phyloP scores from a whole-genome alignment of 1,284 basidiomycete genomes.

The Melampsora americana region DNA sequence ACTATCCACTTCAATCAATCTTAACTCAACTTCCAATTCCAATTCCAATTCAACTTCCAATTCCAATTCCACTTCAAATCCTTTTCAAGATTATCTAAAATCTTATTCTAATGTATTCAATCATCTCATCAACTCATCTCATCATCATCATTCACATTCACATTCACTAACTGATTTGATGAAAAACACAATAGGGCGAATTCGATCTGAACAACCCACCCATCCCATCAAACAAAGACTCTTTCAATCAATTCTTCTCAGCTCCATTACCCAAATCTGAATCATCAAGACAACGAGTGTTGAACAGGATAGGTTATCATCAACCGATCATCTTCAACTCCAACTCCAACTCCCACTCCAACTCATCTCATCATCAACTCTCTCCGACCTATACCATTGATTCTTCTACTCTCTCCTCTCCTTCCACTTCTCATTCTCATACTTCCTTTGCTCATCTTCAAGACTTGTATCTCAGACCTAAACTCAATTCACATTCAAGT shows the following conservation, averaged over 20 bases:
- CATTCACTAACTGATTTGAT: too few species aligned
- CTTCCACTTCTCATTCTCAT: neutral
- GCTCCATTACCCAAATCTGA: slow-evolving; percentile 48
- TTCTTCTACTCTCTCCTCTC: neutral
- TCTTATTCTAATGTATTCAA: too few species aligned
- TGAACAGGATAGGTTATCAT: slow-evolving; percentile 49
- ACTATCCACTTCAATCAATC: too few species aligned
- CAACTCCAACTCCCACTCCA: neutral
- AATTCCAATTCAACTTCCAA: too few species aligned
- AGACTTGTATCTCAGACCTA: neutral
- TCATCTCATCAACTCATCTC: too few species aligned
- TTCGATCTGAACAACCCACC: too few species aligned
- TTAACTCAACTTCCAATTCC: too few species aligned
- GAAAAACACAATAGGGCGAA: too few species aligned
- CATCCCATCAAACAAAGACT: too few species aligned
- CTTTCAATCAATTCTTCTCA: slow-evolving; percentile 42
- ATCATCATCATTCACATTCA: too few species aligned
- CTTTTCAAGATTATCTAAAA: too few species aligned
- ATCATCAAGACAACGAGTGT: slow-evolving; percentile 46
- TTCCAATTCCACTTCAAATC: too few species aligned
- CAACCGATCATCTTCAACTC: slow-evolving; percentile 36
- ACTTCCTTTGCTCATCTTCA: neutral
- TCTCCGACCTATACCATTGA: neutral
- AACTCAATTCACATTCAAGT: neutral
- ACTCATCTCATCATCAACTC: slow-evolving; percentile 18